Evolutionary conservation across 768 basidiomycete genomes (phyloP), one percentile per base, ranked within the genome.

Genomic region (Kwoniella heveanensis): DNA sequence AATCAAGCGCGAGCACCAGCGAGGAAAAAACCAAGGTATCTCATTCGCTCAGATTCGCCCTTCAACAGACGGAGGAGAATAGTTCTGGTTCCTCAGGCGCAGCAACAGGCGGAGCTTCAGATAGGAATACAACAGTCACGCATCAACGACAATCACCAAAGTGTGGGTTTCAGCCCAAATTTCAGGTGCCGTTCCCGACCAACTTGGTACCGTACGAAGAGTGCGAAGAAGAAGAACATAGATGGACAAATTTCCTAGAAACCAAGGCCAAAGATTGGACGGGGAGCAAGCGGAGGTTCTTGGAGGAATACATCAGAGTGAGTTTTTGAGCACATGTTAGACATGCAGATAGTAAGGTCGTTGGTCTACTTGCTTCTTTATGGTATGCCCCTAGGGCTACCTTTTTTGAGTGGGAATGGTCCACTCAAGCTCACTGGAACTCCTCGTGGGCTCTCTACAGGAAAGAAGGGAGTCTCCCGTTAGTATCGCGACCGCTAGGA

Each of bases 381-480:
- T n/a, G n/a, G n/a, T n/a, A n/a, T n/a, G n/a, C n/a, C n/a, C n/a
- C n/a, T n/a, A n/a, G n/a, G n/a, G n/a, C n/a, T n/a, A n/a, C n/a
- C n/a, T n/a, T n/a, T n/a, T n/a, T n/a, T n/a, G n/a, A n/a, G n/a
- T n/a, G n/a, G n/a, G n/a, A n/a, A n/a, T n/a, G n/a, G n/a, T n/a
- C n/a, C n/a, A n/a, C n/a, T n/a, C n/a, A 19, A 32, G 36, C 29
- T 66, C 51, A 59, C 27, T 44, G 30, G 6, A 36, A n/a, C n/a
- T n/a, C 32, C 13, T 36, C 13, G 32, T 36, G 9, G 19, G 25
- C 19, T 25, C 0, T 13, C 17, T 19, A n/a, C 44, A 79, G 75
- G 77, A 79, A 52, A 57, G 77, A 13, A 61, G 54, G 32, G 65
- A 71, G 29, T 77, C 77, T n/a, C 76, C 78, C 1, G 67, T 77